Evolutionary conservation across 768 basidiomycete species (phyloP), one percentile per base, ranked within the genome.

Genomic region (Trametes cinnabarina): DNA sequence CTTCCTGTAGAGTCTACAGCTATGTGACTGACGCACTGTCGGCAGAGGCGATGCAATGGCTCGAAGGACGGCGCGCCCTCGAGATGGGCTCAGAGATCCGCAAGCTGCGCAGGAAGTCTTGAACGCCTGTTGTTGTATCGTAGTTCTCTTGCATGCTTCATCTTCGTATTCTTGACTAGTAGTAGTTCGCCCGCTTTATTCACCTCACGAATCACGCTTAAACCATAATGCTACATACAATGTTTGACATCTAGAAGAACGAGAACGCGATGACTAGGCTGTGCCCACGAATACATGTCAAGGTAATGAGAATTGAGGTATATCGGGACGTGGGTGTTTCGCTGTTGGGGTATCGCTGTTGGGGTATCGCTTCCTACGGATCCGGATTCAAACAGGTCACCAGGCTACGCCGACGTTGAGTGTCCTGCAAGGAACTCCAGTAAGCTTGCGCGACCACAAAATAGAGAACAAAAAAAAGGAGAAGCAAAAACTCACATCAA

Each of bases 31-130:
- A 55, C 60, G 40, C 67, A 60, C 67, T 63, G 3, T 66, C 63
- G 57, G 34, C 72, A 86, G 92, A 93, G 69, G 85, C 88, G 6
- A 94, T 94, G 90, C 71, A 84, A 23, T 94, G 90, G 86, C 72
- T 94, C 22, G 91, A 93, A 69, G 90, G 87, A 0, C 82, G 81
- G 57, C 77, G 91, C 5, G 84, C 89, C 2, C 74, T 92, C 7
- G 85, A 86, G 66, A 72, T 89, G 42, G 88, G 88, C 3, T 79
- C 79, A 30, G 83, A 86, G 65, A 89, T 92, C 66, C 71, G 84
- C 34, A 72, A 75, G 25, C 47, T 68, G 43, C 62, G 66, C 44
- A 65, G 60, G 56, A 47, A 51, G 40, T 26, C 47, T 4, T 56
- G 51, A 49, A n/a, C 5, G 41, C 7, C 41, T 20, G 19, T 1